Percentiles rank a stretch among this genome's conserved stretches.
Conservation (phyloP, 768 basidiomycete genomes). For the Udeniomyces megalosporus region DNA sequence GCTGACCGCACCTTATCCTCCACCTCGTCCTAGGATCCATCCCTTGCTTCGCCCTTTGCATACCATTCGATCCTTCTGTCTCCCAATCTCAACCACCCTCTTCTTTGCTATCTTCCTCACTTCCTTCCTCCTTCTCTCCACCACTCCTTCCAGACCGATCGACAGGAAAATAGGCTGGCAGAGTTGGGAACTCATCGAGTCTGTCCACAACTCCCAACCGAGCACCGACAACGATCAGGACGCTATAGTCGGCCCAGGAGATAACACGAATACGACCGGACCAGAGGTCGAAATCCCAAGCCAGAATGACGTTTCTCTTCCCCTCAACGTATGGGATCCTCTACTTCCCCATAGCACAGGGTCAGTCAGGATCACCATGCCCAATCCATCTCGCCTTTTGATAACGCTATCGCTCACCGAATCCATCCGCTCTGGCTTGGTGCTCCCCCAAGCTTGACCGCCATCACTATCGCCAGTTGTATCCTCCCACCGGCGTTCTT, state of each 20-base stretch:
- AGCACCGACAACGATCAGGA: slow-evolving; percentile 28
- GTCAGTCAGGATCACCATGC: slow-evolving; percentile 53
- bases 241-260: slow-evolving; percentile 50
- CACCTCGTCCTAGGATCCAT: background rate
- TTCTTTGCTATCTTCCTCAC: slow-evolving; percentile 57
- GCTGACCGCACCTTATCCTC: too few species aligned
- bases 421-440: background rate
- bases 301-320: slow-evolving; percentile 42
- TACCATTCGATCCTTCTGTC: slow-evolving; percentile 33
- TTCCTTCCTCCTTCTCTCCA: slow-evolving; percentile 64
- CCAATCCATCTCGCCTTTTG: background rate
- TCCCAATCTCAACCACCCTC: slow-evolving; percentile 37
- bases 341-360: slow-evolving; percentile 51
- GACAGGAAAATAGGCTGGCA: slow-evolving; percentile 73
- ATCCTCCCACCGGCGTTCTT: slow-evolving; percentile 33
- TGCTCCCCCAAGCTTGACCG: too few species aligned
- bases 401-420: too few species aligned
- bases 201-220: too few species aligned
- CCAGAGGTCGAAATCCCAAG: slow-evolving; percentile 14
- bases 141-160: slow-evolving; percentile 25
- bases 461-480: background rate
- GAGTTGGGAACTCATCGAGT: slow-evolving; percentile 52
- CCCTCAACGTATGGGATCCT: slow-evolving; percentile 65
- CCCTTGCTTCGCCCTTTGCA: slow-evolving; percentile 3
- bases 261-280: background rate